Evolutionary conservation across 2,329 filamentous ascomycete genomes (phyloP), one percentile per base, ranked within the genome.

Genomic region (Aspergillus calidoustus): DNA sequence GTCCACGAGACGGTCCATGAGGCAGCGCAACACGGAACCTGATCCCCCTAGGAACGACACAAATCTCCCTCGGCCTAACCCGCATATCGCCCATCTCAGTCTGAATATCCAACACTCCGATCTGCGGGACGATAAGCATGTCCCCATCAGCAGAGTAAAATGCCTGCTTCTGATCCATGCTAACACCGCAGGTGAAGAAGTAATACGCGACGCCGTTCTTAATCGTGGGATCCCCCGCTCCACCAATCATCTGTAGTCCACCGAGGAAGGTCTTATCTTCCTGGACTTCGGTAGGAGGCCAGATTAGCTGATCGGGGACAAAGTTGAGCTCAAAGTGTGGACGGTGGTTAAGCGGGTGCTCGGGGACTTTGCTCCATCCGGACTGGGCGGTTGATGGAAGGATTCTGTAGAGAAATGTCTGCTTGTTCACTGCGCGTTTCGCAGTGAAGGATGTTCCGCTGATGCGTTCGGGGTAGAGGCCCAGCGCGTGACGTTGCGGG

Each of bases 101-200:
- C 48, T 53, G 56, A 25, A 58, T 58, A 30, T 58, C 56, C 17
- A 58, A 41, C 8, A 38, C 48, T 2, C 56, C 56, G 15, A 34
- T 52, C 49, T 58, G 56, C 3, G 56, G 23, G 6, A 58, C 56
- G 19, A 58, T 38, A n/a, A 58, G 41, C 56, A 52, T 34, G 28
- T 58, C 56, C 15, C 56, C 56, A 22, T 58, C 56, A 7, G 56
- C 56, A 4, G 56, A 58, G 48, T 58, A 58, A n/a, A 58, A 58
- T 1, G 56, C 56, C 30, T 58, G 56, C n/a, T 58, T 58, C 17
- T 34, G 19, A 22, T 34, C 38, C 56, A 58, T 58, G 48, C 48
- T 47, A 13, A 53, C n/a, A 5, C 56, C 56, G 38, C 56, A 58
- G n/a, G 38, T 58, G 13, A 52, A 58, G 15, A 58, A 50, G 25